These are phyloP conservation scores for Cladochytrium tenue DNA, from an alignment of 371 early-diverging fungal species.

Conservation along the genomic window DNA sequence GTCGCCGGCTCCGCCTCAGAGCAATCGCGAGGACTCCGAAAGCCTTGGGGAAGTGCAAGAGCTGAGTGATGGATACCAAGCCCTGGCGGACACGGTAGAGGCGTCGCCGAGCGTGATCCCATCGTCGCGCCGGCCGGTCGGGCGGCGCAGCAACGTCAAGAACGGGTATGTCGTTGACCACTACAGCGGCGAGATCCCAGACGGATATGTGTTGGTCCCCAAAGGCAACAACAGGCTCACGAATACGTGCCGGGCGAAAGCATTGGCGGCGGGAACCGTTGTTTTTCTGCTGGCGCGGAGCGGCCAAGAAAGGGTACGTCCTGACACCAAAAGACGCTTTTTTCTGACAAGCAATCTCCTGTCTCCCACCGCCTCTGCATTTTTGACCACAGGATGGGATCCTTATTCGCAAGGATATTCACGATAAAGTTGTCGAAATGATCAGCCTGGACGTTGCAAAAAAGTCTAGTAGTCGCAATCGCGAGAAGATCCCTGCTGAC, in stretches of 20 bases:
- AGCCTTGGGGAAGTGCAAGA: too few relatives aligned
- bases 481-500: too few relatives aligned
- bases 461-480: too few relatives aligned
- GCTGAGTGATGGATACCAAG: too few relatives aligned
- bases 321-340: too few relatives aligned
- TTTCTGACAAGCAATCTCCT: too few relatives aligned
- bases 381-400: neutral
- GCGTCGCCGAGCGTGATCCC: too few relatives aligned
- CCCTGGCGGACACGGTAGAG: too few relatives aligned
- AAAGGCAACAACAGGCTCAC: neutral
- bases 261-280: neutral
- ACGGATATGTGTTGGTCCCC: neutral
- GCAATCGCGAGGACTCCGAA: too few relatives aligned
- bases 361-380: neutral
- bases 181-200: neutral
- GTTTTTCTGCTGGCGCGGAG: neutral
- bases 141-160: neutral
- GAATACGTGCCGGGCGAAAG: neutral
- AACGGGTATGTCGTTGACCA: neutral
- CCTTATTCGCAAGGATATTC: neutral
- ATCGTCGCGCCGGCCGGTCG: neutral
- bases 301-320: neutral
- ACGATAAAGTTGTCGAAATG: neutral
- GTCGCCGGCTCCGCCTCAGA: too few relatives aligned
- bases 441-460: too few relatives aligned